Base-by-base conservation (phyloP, 306 rosid species). In the Trifolium fragiferum region DNA sequence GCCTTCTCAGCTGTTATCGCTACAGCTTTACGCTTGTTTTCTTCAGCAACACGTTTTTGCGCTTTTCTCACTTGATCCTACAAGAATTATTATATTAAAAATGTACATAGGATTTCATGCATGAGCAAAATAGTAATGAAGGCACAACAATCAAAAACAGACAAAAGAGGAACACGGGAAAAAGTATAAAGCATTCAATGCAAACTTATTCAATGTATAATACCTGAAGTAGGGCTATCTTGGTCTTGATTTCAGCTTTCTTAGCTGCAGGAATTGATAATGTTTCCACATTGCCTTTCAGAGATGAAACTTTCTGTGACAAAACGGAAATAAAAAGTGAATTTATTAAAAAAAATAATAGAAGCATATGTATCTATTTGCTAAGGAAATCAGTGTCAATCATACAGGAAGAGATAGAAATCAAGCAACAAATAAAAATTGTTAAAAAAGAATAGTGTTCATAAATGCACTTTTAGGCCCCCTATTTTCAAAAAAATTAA, bases 41-140 rank as follows among this genome's bases (percentile, higher is more conserved):
- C 93, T 80, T 95, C 97, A 21, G 96, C 98, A 80, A 89, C 69
- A 78, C 75, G 87, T 87, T 95, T 95, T 61, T 95, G 99, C 19
- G 89, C 93, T 83, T 86, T 95, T 72, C 85, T 90, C 81, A 90
- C 84, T 89, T 82, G 90, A 72, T 80, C 91, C 99, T 95, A 74
- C 33, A 43, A 66, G 38, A 63, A 66, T 53, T 41, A 38, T 44
- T 35, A 73, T 70, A 70, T 51, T 66, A 54, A 40, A 63, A 62
- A 13, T 35, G 10, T 8, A 74, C 9, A 21, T 21, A 60, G 13
- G 71, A 57, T 33, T 68, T 19, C 68, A 67, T 1, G 10, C 23
- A 70, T 18, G 47, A 69, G 54, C 15, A 58, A 19, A n/a, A 76
- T 20, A 69, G 49, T 9, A 58, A 76, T 11, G 50, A 35, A 49